Evolutionary conservation across 202 grass and related monocot species (phyloP), one percentile per base, ranked within the genome.

Genomic region (Digitaria exilis): DNA sequence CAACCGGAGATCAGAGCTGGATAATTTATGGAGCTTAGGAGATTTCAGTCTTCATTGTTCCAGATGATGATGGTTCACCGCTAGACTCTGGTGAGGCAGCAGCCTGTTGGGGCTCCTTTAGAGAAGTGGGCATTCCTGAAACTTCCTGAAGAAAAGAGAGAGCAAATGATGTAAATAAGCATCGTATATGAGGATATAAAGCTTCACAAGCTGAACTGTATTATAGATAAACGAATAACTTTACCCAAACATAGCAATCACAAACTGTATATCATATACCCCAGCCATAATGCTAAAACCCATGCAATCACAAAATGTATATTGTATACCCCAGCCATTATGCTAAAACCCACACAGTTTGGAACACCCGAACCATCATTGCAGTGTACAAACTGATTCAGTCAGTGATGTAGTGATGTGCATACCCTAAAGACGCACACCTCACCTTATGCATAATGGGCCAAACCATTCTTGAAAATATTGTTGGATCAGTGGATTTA

Each of bases 31-130:
- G 84, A 87, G 41, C 77, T 82, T 91, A 85, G 21, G 61, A 50
- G 46, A 62, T 82, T 67, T 68, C 84, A 18, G 29, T 93, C 85
- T 93, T 95, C 65, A 80, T 92, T 71, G 89, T 88, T 77, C 89
- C 90, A 24, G 96, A 98, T 28, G 92, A 95, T 22, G 95, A 98
- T 59, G 92, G 90, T 85, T 91, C 96, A 22, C 84, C 90, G 3
- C 79, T 79, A 73, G 92, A 95, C 71, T 88, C 90, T 2, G 90
- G 88, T 16, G 92, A 95, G 70, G 87, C 82, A 49, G 74, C 78
- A 48, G 69, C 46, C 64, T 94, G 88, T 34, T 83, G 80, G 16
- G 86, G 50, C 39, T 95, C 90, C 88, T 93, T 94, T 68, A 98
- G 84, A 57, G 87, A 81, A 28, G 90, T 88, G 31, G 90, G 77